These are phyloP conservation scores for Botrytis hyacinthi DNA, from an alignment of 2,329 filamentous ascomycete genomes.

Conservation along the genomic window DNA sequence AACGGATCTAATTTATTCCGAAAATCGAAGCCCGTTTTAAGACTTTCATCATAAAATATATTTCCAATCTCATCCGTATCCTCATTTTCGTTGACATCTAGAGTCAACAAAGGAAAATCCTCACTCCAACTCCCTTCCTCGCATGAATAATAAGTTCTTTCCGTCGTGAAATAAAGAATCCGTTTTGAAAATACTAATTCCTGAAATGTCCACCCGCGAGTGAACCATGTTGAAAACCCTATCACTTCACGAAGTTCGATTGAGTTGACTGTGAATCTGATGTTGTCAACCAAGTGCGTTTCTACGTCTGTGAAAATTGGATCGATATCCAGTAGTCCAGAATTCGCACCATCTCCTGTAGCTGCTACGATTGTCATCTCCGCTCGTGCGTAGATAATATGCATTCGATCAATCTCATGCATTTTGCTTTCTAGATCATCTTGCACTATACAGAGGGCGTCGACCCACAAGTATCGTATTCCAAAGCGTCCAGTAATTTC, in stretches of 20 bases:
- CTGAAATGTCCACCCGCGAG: constrained; percentile 32
- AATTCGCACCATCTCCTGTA: background rate
- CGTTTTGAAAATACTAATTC: constrained; percentile 30
- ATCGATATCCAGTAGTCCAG: background rate
- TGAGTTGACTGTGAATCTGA: background rate
- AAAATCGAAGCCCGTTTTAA: background rate
- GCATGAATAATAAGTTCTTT: constrained; percentile 33
- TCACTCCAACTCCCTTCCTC: constrained; percentile 9
- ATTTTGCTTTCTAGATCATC: constrained; percentile 20
- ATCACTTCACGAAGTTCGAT: background rate
- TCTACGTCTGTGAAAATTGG: background rate
- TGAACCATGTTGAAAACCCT: background rate
- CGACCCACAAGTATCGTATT: constrained; percentile 25
- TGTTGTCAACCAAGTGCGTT: background rate
- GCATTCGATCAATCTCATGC: constrained; percentile 22
- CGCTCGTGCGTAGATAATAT: constrained; percentile 18
- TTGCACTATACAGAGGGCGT: constrained; percentile 28
- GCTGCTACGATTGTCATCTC: constrained; percentile 21
- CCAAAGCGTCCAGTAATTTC: constrained; percentile 17
- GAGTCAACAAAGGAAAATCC: background rate
- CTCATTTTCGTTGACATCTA: background rate
- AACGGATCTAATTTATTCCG: background rate
- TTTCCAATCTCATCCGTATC: background rate
- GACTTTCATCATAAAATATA: background rate
- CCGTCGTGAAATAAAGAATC: constrained; percentile 27